Conservation (phyloP, 2,329 filamentous ascomycete genomes). For the Macroventuria anomochaeta region DNA sequence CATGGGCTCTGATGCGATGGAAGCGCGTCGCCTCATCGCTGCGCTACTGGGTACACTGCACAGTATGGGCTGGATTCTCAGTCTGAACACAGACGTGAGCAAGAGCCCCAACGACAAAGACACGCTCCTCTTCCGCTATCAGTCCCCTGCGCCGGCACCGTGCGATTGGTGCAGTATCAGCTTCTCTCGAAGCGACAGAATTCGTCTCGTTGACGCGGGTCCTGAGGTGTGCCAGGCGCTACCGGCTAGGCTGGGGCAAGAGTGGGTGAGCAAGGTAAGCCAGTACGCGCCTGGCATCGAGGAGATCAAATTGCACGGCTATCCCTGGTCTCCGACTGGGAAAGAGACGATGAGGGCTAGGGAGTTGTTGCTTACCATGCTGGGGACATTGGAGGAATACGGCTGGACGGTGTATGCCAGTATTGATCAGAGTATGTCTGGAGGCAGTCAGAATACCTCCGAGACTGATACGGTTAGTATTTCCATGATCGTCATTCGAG, state of each 20-base stretch:
- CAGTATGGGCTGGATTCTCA: slow-evolving; percentile 49
- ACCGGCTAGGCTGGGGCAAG: slow-evolving; percentile 15
- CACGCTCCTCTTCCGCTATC: slow-evolving; percentile 49
- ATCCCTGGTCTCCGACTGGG: slow-evolving; percentile 41
- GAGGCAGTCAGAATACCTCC: slow-evolving; percentile 19
- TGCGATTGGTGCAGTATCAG: slow-evolving; percentile 50
- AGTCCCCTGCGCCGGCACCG: slow-evolving; percentile 41
- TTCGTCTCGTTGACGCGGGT: slow-evolving; percentile 45
- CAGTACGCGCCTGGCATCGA: slow-evolving; percentile 22
- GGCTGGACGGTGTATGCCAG: slow-evolving; percentile 52
- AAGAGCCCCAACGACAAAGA: slow-evolving; percentile 46
- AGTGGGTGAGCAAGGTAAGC: slow-evolving; percentile 19
- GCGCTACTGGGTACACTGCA: slow-evolving; percentile 45
- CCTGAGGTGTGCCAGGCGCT: slow-evolving; percentile 18
- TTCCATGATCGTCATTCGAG: background rate
- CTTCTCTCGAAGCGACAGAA: slow-evolving; percentile 35
- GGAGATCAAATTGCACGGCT: slow-evolving; percentile 47
- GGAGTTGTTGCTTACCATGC: slow-evolving; percentile 44
- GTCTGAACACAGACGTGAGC: slow-evolving; percentile 45
- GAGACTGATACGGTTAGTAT: slow-evolving; percentile 33
- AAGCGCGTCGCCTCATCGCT: slow-evolving; percentile 42
- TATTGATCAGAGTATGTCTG: slow-evolving; percentile 40
- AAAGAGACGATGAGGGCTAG: slow-evolving; percentile 48
- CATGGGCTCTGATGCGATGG: slow-evolving; percentile 33
- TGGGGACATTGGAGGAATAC: slow-evolving; percentile 45